A percentile compares a stretch with the other conserved stretches of the same genome.
Evolutionary conservation across 2,329 filamentous ascomycete genomes (phyloP).

Genomic region (Chalaropsis thielavioides): DNA sequence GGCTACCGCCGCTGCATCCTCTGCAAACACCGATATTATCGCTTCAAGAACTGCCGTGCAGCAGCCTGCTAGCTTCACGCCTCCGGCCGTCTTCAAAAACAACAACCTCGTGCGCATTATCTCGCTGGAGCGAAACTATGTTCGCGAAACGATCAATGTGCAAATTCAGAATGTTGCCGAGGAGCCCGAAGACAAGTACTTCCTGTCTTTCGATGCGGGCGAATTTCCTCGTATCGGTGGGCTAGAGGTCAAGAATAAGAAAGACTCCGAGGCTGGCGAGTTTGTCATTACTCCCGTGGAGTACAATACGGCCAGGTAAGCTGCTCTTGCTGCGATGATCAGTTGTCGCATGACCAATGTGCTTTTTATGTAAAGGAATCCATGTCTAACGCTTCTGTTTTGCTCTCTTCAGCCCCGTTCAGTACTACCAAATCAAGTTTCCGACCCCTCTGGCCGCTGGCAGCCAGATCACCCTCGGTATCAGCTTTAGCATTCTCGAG

Average conservation of each 20-base stretch:
- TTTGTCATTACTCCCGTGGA: slow-evolving; percentile 59
- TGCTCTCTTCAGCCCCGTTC: slow-evolving; percentile 39
- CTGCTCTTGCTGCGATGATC: slow-evolving; percentile 14
- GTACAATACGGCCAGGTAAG: slow-evolving; percentile 44
- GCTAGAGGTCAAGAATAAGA: slow-evolving; percentile 86
- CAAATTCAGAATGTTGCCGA: slow-evolving; percentile 76
- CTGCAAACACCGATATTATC: slow-evolving; percentile 27
- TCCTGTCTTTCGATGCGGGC: slow-evolving; percentile 65
- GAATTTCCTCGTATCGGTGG: slow-evolving; percentile 67
- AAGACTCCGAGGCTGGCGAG: slow-evolving; percentile 43
- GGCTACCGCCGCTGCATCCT: slow-evolving; percentile 30
- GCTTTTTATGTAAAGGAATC: not conserved
- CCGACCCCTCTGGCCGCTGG: slow-evolving; percentile 61
- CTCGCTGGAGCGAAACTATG: slow-evolving; percentile 86
- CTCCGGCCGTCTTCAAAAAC: slow-evolving; percentile 77
- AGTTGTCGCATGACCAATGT: not conserved
- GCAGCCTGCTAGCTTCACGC: slow-evolving; percentile 56
- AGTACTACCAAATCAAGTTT: slow-evolving; percentile 76
- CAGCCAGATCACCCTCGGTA: slow-evolving; percentile 70
- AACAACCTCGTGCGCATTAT: slow-evolving; percentile 78
- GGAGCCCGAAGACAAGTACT: slow-evolving; percentile 77
- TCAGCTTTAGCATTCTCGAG: slow-evolving; percentile 69
- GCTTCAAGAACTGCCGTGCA: slow-evolving; percentile 42
- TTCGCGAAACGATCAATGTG: slow-evolving; percentile 84
- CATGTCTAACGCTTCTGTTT: slow-evolving; percentile 18